phyloP scores from a whole-genome alignment of 345 rosid species.

The Eucalyptus pauciflora region DNA sequence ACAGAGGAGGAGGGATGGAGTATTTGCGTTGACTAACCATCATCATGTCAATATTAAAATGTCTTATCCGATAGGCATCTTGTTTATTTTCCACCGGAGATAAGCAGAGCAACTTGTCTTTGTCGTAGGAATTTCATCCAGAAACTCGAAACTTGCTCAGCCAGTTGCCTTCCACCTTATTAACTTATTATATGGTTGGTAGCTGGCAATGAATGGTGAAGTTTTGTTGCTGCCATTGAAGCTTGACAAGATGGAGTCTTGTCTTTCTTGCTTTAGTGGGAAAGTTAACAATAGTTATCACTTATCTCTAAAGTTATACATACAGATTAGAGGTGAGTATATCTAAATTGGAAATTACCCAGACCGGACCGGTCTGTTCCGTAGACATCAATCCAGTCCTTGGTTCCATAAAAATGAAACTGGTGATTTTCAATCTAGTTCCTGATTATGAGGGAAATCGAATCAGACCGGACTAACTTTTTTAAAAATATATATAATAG shows the following conservation, averaged over 20 bases:
- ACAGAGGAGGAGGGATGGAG: neutral
- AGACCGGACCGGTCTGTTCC: rapidly evolving
- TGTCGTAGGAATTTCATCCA: neutral
- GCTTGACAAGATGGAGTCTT: neutral
- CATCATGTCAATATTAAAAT: neutral
- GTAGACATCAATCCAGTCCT: rapidly evolving
- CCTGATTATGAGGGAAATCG: rapidly evolving
- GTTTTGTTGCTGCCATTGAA: neutral
- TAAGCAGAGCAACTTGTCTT: neutral
- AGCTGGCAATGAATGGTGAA: neutral
- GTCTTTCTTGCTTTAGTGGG: neutral
- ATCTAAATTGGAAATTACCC: too few relatives aligned
- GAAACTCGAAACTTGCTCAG: neutral
- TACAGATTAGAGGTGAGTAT: neutral
- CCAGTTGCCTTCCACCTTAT: neutral
- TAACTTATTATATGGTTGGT: neutral
- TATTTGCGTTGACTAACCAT: neutral
- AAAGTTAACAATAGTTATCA: neutral
- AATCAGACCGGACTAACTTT: rapidly evolving
- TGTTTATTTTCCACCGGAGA: neutral
- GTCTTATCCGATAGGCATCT: neutral
- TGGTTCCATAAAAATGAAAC: too few relatives aligned
- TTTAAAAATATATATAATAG: too few relatives aligned
- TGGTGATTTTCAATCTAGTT: too few relatives aligned
- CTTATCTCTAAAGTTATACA: neutral